These are phyloP conservation scores for Yarrowia sp. DNA, from an alignment of 805 yeast species.

Conservation along the genomic window DNA sequence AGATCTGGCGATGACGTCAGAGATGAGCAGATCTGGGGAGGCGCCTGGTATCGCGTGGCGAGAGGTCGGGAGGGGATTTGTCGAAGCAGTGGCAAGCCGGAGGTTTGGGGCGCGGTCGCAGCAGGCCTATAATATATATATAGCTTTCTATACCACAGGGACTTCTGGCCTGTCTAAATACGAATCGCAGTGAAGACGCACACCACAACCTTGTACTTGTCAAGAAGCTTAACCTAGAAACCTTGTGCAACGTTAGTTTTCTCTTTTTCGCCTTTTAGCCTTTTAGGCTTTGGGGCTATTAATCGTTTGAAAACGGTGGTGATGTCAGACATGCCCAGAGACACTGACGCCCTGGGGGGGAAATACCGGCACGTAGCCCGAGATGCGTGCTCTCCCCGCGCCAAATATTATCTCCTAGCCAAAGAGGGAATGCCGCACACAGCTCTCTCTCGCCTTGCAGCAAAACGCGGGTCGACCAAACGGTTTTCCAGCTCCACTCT, in stretches of 20 bases:
- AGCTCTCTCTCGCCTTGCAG: not conserved
- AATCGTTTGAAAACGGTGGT: constrained; percentile 20
- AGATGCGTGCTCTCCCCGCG: constrained; percentile 4
- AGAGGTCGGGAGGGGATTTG: too few relatives aligned
- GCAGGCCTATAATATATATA: constrained; percentile 12
- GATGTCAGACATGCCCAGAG: constrained; percentile 21
- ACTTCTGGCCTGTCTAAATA: constrained; percentile 11
- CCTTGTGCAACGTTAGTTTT: too few relatives aligned
- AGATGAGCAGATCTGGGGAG: not conserved
- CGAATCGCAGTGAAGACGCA: constrained; percentile 19
- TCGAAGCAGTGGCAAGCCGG: too few relatives aligned
- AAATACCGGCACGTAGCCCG: too few relatives aligned
- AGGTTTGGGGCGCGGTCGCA: not conserved
- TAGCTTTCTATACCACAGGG: constrained; percentile 3
- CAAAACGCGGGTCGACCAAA: not conserved
- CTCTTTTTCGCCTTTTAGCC: not conserved
- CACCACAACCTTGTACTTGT: not conserved
- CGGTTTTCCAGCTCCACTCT: constrained; percentile 1
- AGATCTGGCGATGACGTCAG: constrained; percentile 11
- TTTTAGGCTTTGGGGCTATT: constrained; percentile 1
- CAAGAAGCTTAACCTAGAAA: constrained; percentile 8
- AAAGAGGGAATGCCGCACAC: not conserved
- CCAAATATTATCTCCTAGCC: not conserved
- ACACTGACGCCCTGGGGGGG: too few relatives aligned
- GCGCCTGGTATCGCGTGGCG: too few relatives aligned